These are phyloP conservation scores for Boletus bicolor DNA, from an alignment of 768 basidiomycete genomes.

Conservation along the genomic window DNA sequence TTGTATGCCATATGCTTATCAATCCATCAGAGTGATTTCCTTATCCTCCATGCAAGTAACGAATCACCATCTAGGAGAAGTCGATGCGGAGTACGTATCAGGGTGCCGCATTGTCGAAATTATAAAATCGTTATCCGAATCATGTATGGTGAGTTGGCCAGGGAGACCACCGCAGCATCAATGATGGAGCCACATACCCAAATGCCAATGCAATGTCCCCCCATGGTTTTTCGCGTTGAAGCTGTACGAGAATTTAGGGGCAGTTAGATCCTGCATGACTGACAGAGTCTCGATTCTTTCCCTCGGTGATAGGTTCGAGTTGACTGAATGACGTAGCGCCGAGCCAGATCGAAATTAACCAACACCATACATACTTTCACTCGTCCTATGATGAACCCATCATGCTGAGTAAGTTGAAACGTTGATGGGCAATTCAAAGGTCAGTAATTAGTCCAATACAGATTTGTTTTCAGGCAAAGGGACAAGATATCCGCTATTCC, in stretches of 20 bases:
- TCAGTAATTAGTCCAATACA: neutral
- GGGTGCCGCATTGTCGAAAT: neutral
- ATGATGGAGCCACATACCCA: neutral
- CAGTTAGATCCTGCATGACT: neutral
- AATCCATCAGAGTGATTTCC: neutral
- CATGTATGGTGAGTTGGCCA: neutral
- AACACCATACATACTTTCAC: neutral
- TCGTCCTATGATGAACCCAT: neutral
- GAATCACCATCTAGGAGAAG: neutral
- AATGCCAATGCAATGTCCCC: neutral
- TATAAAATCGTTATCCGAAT: neutral
- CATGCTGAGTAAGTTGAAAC: neutral
- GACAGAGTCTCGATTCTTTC: neutral
- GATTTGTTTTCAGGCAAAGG: neutral
- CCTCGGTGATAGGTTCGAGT: neutral
- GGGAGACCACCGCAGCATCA: neutral
- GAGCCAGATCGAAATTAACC: no score
- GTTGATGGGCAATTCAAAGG: neutral
- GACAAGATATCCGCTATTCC: neutral
- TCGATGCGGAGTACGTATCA: neutral
- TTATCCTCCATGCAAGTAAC: neutral
- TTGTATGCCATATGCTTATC: neutral
- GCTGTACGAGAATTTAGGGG: neutral
- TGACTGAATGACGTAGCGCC: neutral
- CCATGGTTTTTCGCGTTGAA: neutral